phyloP scores from a whole-genome alignment of 2,329 filamentous ascomycete species.

The Pestalotiopsis sp. region DNA sequence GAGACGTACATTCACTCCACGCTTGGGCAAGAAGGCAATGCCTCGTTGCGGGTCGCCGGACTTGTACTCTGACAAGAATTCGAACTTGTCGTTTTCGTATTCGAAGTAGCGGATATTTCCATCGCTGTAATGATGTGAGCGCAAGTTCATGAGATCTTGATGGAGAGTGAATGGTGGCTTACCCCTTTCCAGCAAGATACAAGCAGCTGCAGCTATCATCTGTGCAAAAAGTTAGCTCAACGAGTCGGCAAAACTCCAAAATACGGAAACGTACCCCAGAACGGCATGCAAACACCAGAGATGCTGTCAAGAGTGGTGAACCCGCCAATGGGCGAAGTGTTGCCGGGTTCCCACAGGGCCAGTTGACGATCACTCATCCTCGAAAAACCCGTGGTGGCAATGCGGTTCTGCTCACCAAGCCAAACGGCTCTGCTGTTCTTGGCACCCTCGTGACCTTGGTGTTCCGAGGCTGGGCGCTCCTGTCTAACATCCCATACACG shows the following conservation, averaged over 20 bases:
- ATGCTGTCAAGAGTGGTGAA: slow-evolving; percentile 93
- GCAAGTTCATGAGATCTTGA: not conserved
- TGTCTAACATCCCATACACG: slow-evolving; percentile 97
- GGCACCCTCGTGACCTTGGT: slow-evolving; percentile 83
- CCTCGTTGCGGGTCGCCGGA: slow-evolving; percentile 94
- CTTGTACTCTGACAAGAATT: slow-evolving; percentile 96
- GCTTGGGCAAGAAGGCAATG: slow-evolving; percentile 91
- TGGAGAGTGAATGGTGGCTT: slow-evolving; percentile 38
- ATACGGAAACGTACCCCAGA: slow-evolving; percentile 70
- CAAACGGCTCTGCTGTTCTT: slow-evolving; percentile 98
- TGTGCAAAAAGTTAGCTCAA: slow-evolving; percentile 36
- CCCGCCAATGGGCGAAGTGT: slow-evolving; percentile 82
- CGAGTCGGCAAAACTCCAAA: slow-evolving; percentile 23
- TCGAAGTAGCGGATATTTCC: slow-evolving; percentile 99
- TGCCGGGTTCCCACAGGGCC: slow-evolving; percentile 91
- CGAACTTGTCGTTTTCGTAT: slow-evolving; percentile 98
- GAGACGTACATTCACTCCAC: slow-evolving; percentile 79
- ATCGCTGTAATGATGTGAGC: slow-evolving; percentile 60
- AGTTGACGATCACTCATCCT: slow-evolving; percentile 98
- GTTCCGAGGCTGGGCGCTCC: slow-evolving; percentile 84
- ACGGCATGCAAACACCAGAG: slow-evolving; percentile 98
- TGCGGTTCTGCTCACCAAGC: slow-evolving; percentile 95
- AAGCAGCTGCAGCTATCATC: slow-evolving; percentile 92
- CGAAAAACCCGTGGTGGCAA: slow-evolving; percentile 96
- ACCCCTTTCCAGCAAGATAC: slow-evolving; percentile 97